phyloP scores from a whole-genome alignment of 306 rosid genomes.

The Gastrolobium bilobum region DNA sequence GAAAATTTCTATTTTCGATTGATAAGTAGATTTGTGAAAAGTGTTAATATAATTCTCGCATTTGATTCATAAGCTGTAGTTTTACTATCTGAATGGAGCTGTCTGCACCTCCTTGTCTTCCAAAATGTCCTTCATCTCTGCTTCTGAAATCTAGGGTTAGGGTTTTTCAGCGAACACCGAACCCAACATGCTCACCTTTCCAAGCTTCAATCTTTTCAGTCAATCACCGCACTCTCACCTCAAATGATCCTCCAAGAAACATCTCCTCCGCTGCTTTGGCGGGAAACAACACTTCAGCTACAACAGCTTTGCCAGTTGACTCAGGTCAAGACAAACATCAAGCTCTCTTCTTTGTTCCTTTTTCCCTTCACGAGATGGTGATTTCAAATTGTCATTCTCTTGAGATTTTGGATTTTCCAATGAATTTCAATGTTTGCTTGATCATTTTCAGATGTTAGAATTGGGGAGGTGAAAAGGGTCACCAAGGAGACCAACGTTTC shows the following conservation, averaged over 20 bases:
- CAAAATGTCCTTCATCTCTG: slow-evolving; percentile 50
- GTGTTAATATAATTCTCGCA: too few species aligned
- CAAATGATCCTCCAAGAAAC: slow-evolving; percentile 46
- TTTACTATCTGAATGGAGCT: slow-evolving; percentile 62
- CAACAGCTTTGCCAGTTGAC: slow-evolving; percentile 48
- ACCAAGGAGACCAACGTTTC: slow-evolving; percentile 88
- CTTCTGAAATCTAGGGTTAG: slow-evolving; percentile 59
- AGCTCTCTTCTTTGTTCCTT: slow-evolving; percentile 4
- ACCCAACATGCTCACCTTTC: slow-evolving; percentile 25
- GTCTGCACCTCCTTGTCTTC: slow-evolving; percentile 57
- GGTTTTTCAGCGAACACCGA: slow-evolving; percentile 46
- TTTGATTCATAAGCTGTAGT: background rate
- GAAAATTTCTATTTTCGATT: too few species aligned
- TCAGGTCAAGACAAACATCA: slow-evolving; percentile 56
- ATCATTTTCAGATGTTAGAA: slow-evolving; percentile 67
- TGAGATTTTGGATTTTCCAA: background rate
- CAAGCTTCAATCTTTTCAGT: slow-evolving; percentile 45
- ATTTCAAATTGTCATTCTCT: background rate
- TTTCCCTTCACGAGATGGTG: background rate
- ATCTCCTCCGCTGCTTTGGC: slow-evolving; percentile 57
- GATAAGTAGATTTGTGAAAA: too few species aligned
- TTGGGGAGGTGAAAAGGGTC: slow-evolving; percentile 89
- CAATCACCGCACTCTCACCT: slow-evolving; percentile 47
- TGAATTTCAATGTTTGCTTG: slow-evolving; percentile 29
- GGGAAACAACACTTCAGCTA: slow-evolving; percentile 54